Conservation (phyloP, 768 basidiomycete genomes). For the Xerocomellus amylosporus region DNA sequence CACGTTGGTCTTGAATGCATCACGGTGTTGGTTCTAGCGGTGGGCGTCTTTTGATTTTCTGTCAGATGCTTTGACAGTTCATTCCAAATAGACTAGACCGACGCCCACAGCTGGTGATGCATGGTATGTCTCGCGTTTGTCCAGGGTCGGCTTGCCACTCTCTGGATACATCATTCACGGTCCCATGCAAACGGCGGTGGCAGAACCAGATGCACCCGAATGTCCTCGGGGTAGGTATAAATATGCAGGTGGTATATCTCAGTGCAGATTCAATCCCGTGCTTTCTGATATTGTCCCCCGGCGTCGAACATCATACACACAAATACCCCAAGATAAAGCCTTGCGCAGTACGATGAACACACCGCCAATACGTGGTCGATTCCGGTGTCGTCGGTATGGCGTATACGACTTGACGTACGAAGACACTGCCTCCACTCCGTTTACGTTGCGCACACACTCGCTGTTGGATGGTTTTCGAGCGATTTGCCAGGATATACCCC, state of each 20-base stretch:
- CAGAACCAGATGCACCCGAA: background rate
- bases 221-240: slow-evolving; percentile 15
- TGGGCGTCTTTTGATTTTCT: slow-evolving; percentile 11
- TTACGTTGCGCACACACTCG: background rate
- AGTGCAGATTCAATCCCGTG: background rate
- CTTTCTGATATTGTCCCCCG: background rate
- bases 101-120: slow-evolving; percentile 12
- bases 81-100: background rate
- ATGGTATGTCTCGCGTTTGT: background rate
- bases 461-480: background rate
- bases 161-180: background rate
- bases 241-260: slow-evolving; percentile 3
- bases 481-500: background rate
- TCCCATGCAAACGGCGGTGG: slow-evolving; percentile 5
- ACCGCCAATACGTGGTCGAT: background rate
- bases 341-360: background rate
- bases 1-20: background rate
- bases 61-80: background rate
- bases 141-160: background rate
- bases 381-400: slow-evolving; percentile 18
- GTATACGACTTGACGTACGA: slow-evolving; percentile 26
- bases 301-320: background rate
- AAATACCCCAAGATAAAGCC: background rate
- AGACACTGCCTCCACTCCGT: background rate
- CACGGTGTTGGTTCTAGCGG: background rate